Evolutionary conservation across 768 basidiomycete genomes (phyloP).

Genomic region (Ramaria sp.): DNA sequence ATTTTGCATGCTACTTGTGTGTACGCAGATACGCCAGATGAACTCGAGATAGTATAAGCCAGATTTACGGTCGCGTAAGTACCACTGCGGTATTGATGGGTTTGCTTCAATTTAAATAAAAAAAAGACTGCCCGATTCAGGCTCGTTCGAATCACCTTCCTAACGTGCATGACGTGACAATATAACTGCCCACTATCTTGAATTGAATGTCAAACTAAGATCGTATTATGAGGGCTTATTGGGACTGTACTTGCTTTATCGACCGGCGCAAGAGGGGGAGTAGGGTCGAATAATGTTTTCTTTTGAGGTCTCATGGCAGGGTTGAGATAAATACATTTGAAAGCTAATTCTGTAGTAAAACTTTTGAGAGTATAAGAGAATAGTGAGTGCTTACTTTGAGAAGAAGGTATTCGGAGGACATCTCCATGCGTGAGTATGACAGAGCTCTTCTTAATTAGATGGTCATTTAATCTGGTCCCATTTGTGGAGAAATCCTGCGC

Average conservation of each 20-base stretch:
- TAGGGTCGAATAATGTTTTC: slow-evolving; percentile 51
- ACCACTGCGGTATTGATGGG: slow-evolving; percentile 28
- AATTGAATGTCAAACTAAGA: slow-evolving; percentile 25
- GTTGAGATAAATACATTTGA: slow-evolving; percentile 52
- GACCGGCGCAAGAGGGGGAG: slow-evolving; percentile 41
- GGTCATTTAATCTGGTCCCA: slow-evolving; percentile 60
- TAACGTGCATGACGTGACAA: slow-evolving; percentile 69
- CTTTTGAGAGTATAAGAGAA: neutral
- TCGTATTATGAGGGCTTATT: neutral
- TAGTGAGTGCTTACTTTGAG: slow-evolving; percentile 36
- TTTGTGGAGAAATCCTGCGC: slow-evolving; percentile 67
- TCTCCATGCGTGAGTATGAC: slow-evolving; percentile 76
- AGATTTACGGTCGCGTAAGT: slow-evolving; percentile 78
- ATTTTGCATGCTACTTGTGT: slow-evolving; percentile 81
- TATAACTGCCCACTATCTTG: slow-evolving; percentile 43
- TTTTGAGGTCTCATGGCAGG: slow-evolving; percentile 34
- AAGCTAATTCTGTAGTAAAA: slow-evolving; percentile 30
- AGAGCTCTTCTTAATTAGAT: slow-evolving; percentile 53
- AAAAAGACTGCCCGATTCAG: no score
- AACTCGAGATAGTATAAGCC: slow-evolving; percentile 23
- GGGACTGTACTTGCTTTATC: slow-evolving; percentile 36
- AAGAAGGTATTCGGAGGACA: slow-evolving; percentile 53
- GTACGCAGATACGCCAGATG: slow-evolving; percentile 45
- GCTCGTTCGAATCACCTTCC: slow-evolving; percentile 28
- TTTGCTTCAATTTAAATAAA: no score